These are phyloP conservation scores for Cladosporium halotolerans DNA, from an alignment of 2,329 filamentous ascomycete species.

Conservation along the genomic window DNA sequence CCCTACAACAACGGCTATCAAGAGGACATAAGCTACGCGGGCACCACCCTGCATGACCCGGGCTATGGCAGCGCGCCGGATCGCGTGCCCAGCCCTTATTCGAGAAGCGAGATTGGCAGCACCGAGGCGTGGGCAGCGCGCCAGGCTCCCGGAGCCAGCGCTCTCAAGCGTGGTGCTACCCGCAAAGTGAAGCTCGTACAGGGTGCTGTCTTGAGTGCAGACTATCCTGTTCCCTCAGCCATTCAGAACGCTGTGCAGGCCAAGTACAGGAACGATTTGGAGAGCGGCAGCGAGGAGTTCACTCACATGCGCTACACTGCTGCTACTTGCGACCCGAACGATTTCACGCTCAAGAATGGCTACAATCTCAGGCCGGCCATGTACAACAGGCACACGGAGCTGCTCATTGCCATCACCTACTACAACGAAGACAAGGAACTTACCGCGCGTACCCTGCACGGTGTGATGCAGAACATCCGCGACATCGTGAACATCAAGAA, in stretches of 20 bases:
- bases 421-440: conserved; percentile 99
- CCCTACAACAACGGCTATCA: conserved; percentile 30
- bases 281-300: conserved; percentile 92
- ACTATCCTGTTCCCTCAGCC: conserved; percentile 93
- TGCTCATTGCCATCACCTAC: conserved; percentile 96
- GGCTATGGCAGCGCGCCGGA: conserved; percentile 51
- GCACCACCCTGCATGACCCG: conserved; percentile 40
- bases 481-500: conserved; percentile 99
- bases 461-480: conserved; percentile 98
- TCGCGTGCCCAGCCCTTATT: conserved; percentile 55
- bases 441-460: conserved; percentile 84
- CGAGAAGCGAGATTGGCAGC: conserved; percentile 60
- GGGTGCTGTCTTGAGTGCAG: conserved; percentile 91
- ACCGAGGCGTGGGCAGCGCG: conserved; percentile 72
- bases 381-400: conserved; percentile 97
- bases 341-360: conserved; percentile 97
- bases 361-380: conserved; percentile 96
- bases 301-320: conserved; percentile 98
- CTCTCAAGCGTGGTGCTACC: conserved; percentile 86
- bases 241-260: conserved; percentile 95
- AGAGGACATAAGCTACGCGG: conserved; percentile 38
- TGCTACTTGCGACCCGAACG: conserved; percentile 79
- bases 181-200: conserved; percentile 98
- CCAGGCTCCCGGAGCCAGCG: conserved; percentile 41
- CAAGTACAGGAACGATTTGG: conserved; percentile 81